Evolutionary conservation across 202 grass and related monocot species (phyloP).

Genomic region (Schoenoplectus tabernaemontani): DNA sequence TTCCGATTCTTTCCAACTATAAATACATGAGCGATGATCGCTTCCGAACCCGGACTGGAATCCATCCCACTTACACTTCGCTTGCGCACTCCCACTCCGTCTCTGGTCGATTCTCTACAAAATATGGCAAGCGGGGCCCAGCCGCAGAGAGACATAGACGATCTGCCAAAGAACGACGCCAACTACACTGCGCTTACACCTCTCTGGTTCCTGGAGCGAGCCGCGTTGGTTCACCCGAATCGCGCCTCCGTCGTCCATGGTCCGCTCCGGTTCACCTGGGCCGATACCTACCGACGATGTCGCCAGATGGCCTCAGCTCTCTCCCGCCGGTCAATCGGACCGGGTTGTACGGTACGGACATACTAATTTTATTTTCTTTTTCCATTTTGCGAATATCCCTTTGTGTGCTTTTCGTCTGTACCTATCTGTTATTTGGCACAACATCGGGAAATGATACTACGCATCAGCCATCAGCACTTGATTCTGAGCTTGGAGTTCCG

Average conservation of each 20-base stretch:
- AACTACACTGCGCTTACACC: constrained; percentile 87
- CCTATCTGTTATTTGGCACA: too few relatives aligned
- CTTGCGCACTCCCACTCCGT: neutral
- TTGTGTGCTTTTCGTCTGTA: too few relatives aligned
- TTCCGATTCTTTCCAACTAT: too few relatives aligned
- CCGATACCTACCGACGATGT: constrained; percentile 78
- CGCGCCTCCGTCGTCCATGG: constrained; percentile 64
- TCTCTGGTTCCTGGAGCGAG: constrained; percentile 93
- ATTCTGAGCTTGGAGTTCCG: too few relatives aligned
- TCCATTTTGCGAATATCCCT: too few relatives aligned
- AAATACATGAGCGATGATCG: too few relatives aligned
- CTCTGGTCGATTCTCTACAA: too few relatives aligned
- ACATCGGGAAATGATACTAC: too few relatives aligned
- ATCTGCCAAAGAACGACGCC: constrained; percentile 70
- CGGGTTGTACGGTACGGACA: constrained; percentile 54
- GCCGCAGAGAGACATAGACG: constrained; percentile 67
- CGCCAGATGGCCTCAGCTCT: constrained; percentile 83
- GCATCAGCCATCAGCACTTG: too few relatives aligned
- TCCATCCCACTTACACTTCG: constrained; percentile 9
- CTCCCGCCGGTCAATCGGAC: constrained; percentile 45
- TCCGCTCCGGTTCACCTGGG: constrained; percentile 60
- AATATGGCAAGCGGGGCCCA: constrained; percentile 1
- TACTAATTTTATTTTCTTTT: neutral
- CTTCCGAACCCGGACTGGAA: too few relatives aligned
- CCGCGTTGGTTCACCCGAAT: constrained; percentile 66